These are phyloP conservation scores for Zoysia japonica DNA, from an alignment of 176 grass and related monocot species.

Conservation along the genomic window DNA sequence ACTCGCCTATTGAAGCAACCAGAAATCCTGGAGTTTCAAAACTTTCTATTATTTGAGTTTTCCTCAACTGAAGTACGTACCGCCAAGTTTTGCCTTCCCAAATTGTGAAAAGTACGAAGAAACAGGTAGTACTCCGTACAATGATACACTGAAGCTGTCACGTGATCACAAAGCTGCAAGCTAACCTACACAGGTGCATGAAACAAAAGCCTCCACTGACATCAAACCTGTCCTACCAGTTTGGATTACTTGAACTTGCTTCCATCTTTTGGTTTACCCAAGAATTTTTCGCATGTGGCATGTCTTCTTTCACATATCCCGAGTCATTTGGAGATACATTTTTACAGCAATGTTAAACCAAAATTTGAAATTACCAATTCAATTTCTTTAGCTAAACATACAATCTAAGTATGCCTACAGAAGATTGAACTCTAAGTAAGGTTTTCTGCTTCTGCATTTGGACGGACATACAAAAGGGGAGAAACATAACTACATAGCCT, in stretches of 20 bases:
- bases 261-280: too few relatives aligned
- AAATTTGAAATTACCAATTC: background rate
- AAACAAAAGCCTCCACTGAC: constrained; percentile 28
- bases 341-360: constrained; percentile 22
- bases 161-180: constrained; percentile 31
- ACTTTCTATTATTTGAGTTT: background rate
- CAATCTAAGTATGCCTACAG: background rate
- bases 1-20: background rate
- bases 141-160: constrained; percentile 35
- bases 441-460: background rate
- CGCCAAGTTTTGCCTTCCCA: background rate
- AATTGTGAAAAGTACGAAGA: background rate
- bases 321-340: constrained; percentile 16
- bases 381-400: constrained; percentile 2
- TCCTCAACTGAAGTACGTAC: background rate
- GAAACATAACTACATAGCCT: background rate
- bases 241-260: constrained; percentile 44
- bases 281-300: constrained; percentile 38
- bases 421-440: background rate
- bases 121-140: constrained; percentile 5
- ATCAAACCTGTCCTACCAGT: constrained; percentile 48
- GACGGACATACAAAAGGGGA: background rate
- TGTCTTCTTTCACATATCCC: constrained; percentile 35
- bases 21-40: constrained; percentile 10
- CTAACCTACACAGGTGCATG: background rate